phyloP scores from a whole-genome alignment of 164 flowering plant genomes.

The Magnolia officinalis region DNA sequence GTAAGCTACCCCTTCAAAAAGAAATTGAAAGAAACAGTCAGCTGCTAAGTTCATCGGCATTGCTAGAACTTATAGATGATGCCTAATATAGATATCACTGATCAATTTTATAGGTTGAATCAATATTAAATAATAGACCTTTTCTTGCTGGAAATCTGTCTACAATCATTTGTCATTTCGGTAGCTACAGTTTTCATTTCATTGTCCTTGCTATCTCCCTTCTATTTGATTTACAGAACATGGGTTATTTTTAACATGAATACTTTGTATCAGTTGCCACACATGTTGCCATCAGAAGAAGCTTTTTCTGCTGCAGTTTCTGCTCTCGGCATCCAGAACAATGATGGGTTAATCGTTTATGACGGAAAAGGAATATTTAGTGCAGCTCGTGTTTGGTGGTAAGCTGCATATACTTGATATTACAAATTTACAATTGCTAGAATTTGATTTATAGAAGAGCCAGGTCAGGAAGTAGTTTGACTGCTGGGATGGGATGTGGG shows the following conservation, averaged over 20 bases:
- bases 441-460: neutral
- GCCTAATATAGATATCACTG: neutral
- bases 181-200: neutral
- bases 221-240: neutral
- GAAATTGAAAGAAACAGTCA: neutral
- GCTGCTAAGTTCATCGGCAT: neutral
- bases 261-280: conserved; percentile 69
- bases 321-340: conserved; percentile 84
- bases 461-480: no score
- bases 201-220: neutral
- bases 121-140: neutral
- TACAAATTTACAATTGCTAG: neutral
- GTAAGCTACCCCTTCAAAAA: neutral
- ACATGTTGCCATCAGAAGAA: conserved; percentile 96
- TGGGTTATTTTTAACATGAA: conserved; percentile 1
- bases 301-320: conserved; percentile 98
- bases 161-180: neutral
- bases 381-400: conserved; percentile 99
- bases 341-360: conserved; percentile 88
- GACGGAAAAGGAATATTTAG: conserved; percentile 98
- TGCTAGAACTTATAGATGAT: neutral
- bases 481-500: no score
- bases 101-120: neutral
- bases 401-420: conserved; percentile 17
- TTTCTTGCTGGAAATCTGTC: neutral